Conservation (phyloP, 176 grass and related monocot genomes). For the Oryza rufipogon region DNA sequence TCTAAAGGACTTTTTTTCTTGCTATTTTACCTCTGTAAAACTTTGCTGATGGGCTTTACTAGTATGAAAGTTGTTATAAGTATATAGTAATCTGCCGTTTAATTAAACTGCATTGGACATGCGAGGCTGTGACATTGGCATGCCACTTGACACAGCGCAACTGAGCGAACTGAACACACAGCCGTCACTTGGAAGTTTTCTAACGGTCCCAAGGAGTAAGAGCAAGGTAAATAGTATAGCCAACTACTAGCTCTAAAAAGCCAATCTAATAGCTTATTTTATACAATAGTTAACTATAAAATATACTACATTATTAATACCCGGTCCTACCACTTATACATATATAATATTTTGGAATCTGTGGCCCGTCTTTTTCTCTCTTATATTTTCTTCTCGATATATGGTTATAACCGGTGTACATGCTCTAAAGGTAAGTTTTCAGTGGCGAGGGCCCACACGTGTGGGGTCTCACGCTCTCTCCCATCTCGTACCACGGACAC, state of each 20-base stretch:
- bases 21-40: too few relatives aligned
- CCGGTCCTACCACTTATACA: too few relatives aligned
- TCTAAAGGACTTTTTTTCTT: too few relatives aligned
- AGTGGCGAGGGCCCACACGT: neutral
- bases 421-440: neutral
- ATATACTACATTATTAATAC: too few relatives aligned
- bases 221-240: too few relatives aligned
- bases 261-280: too few relatives aligned
- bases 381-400: too few relatives aligned
- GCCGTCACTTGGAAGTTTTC: constrained; percentile 6
- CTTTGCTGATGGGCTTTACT: neutral
- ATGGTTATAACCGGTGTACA: too few relatives aligned
- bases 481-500: neutral
- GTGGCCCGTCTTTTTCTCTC: too few relatives aligned
- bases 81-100: neutral
- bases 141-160: neutral
- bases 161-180: neutral
- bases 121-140: neutral
- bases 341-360: too few relatives aligned
- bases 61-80: neutral
- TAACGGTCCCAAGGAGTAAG: constrained; percentile 35
- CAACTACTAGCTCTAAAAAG: too few relatives aligned
- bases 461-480: constrained; percentile 18
- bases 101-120: neutral
- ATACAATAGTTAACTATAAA: too few relatives aligned